Percentiles rank a stretch among this genome's conserved stretches.
These are phyloP conservation scores for Exophiala spinifera DNA, from an alignment of 2,329 filamentous ascomycete species.

Conservation along the genomic window DNA sequence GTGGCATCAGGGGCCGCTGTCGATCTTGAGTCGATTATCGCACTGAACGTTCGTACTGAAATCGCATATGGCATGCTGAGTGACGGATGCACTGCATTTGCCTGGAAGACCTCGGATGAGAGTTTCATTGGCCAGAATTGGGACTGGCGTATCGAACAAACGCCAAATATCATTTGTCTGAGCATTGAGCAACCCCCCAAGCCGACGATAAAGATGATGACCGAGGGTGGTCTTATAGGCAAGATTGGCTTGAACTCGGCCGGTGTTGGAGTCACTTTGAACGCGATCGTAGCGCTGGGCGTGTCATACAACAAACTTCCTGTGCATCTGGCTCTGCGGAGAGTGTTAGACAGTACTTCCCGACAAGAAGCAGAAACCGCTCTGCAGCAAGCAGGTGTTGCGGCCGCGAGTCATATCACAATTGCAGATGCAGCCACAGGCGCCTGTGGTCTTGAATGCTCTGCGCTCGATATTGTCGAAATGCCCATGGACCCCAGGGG, in stretches of 20 bases:
- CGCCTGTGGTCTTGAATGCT: conserved; percentile 51
- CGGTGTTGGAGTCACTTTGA: conserved; percentile 56
- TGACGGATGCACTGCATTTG: conserved; percentile 57
- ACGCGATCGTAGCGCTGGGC: conserved; percentile 54
- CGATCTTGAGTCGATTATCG: conserved; percentile 52
- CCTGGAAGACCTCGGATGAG: conserved; percentile 45
- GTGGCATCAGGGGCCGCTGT: conserved; percentile 52
- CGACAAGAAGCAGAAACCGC: conserved; percentile 45
- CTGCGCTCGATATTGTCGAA: conserved; percentile 30
- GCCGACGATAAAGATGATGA: conserved; percentile 53
- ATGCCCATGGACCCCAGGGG: conserved; percentile 28
- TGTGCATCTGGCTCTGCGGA: conserved; percentile 54
- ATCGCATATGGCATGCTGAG: conserved; percentile 57
- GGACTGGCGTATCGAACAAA: conserved; percentile 53
- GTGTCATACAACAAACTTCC: conserved; percentile 49
- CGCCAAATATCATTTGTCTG: conserved; percentile 51
- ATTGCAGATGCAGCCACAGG: conserved; percentile 47
- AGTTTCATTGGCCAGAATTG: conserved; percentile 55
- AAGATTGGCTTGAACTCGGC: conserved; percentile 57
- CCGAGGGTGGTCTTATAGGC: conserved; percentile 56
- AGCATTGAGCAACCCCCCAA: conserved; percentile 45
- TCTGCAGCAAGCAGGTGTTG: conserved; percentile 49
- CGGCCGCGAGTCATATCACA: conserved; percentile 53
- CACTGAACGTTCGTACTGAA: conserved; percentile 59
- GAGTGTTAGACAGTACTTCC: conserved; percentile 49